phyloP scores from a whole-genome alignment of 2,329 filamentous ascomycete species.

The Alternaria triticimaculans region DNA sequence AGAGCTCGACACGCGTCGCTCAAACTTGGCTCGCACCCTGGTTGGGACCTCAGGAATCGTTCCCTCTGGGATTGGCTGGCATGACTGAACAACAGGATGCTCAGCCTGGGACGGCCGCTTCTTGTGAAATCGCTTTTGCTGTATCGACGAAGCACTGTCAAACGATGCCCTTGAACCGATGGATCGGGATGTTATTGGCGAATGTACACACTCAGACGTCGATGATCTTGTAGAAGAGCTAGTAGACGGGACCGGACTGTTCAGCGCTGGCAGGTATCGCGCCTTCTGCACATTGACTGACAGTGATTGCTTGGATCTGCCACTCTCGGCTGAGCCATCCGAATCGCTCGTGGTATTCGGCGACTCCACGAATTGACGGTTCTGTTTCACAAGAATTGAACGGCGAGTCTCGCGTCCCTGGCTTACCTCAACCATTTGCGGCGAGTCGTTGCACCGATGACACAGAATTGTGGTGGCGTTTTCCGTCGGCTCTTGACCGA shows the following conservation, averaged over 20 bases:
- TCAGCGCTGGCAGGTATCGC: conserved; percentile 13
- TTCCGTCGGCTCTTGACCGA: conserved; percentile 17
- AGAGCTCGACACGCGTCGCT: conserved; percentile 41
- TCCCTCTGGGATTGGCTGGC: conserved; percentile 36
- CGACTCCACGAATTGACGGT: background rate
- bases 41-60: conserved; percentile 44
- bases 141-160: conserved; percentile 26
- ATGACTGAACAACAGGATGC: conserved; percentile 40
- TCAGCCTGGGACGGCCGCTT: conserved; percentile 35
- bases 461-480: conserved; percentile 6
- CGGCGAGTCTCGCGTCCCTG: background rate
- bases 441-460: conserved; percentile 9
- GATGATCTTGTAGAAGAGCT: conserved; percentile 13
- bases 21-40: conserved; percentile 45
- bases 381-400: background rate
- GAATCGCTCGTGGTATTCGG: background rate
- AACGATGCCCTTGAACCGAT: conserved; percentile 25
- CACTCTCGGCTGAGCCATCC: background rate
- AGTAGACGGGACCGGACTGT: conserved; percentile 16
- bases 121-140: conserved; percentile 41
- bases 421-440: conserved; percentile 1
- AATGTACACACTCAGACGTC: conserved; percentile 15
- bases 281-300: background rate
- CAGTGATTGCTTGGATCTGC: background rate
- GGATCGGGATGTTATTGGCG: conserved; percentile 32